Percentiles rank a stretch among this genome's conserved stretches.
These are phyloP conservation scores for Azolla pinnata DNA, from an alignment of 75 land plant genomes.

Conservation along the genomic window DNA sequence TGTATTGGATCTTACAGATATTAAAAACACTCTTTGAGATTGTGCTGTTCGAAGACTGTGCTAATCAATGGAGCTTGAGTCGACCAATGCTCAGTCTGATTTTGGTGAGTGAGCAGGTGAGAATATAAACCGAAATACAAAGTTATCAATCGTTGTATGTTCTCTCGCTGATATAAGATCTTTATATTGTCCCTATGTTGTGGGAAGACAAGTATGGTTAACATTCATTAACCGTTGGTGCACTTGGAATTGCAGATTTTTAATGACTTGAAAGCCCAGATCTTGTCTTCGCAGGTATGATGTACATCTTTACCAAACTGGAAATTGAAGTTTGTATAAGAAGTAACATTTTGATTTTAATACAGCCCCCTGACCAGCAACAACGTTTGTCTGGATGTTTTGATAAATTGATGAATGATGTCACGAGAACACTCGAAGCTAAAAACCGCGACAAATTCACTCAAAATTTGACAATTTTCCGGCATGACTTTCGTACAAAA, in stretches of 20 bases:
- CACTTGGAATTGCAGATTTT: conserved; percentile 76
- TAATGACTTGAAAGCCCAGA: conserved; percentile 58
- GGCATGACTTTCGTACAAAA: conserved; percentile 82
- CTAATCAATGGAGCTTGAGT: conserved; percentile 92
- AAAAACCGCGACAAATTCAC: conserved; percentile 94
- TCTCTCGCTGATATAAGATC: neutral
- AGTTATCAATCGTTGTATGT: too few species aligned
- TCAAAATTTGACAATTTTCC: conserved; percentile 73
- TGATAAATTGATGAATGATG: conserved; percentile 91
- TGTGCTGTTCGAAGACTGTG: conserved; percentile 80
- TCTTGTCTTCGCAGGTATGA: conserved; percentile 70
- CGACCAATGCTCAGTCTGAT: conserved; percentile 86
- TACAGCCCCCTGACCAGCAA: conserved; percentile 80
- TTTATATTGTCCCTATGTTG: neutral
- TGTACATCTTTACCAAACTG: neutral
- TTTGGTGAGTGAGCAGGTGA: conserved; percentile 82
- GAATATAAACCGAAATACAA: too few species aligned
- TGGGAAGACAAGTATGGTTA: neutral
- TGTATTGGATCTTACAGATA: too few species aligned
- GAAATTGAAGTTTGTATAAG: neutral
- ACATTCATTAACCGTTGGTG: neutral
- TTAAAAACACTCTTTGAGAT: conserved; percentile 84
- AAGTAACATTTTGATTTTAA: neutral
- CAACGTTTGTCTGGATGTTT: conserved; percentile 65
- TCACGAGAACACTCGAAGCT: conserved; percentile 64